These are phyloP conservation scores for Phytopythium montanum DNA, from an alignment of 352 stramenopile species.

Conservation along the genomic window DNA sequence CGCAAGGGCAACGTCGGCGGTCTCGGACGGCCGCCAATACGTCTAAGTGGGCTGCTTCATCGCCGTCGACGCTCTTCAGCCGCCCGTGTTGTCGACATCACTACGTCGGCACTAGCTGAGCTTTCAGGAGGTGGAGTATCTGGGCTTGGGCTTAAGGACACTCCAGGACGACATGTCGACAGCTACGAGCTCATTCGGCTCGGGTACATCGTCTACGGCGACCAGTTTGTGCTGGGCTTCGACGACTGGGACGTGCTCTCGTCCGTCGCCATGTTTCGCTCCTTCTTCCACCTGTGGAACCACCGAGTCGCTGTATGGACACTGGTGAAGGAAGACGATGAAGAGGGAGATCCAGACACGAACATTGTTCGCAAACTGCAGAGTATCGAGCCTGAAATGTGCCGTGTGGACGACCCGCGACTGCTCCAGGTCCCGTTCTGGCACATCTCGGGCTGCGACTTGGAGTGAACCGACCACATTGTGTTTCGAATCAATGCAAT, in stretches of 20 bases:
- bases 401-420: slow-evolving; percentile 8
- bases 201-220: slow-evolving; percentile 16
- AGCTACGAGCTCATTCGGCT: slow-evolving; percentile 18
- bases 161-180: background rate
- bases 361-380: background rate
- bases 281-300: slow-evolving; percentile 10
- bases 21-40: slow-evolving; percentile 11
- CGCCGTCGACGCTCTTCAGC: background rate
- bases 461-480: background rate
- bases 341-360: background rate
- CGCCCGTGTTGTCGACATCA: too few relatives aligned
- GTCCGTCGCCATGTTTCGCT: background rate
- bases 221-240: slow-evolving; percentile 6
- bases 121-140: background rate
- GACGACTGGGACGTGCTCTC: slow-evolving; percentile 15
- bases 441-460: slow-evolving; percentile 2
- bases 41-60: background rate
- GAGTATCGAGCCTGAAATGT: slow-evolving; percentile 3
- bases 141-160: too few relatives aligned
- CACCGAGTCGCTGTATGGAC: slow-evolving; percentile 10
- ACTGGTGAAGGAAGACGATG: background rate
- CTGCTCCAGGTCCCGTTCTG: slow-evolving; percentile 3
- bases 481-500: too few relatives aligned
- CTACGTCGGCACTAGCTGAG: background rate
- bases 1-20: background rate